Conservation (phyloP, 768 basidiomycete genomes). For the Russula olivacea region DNA sequence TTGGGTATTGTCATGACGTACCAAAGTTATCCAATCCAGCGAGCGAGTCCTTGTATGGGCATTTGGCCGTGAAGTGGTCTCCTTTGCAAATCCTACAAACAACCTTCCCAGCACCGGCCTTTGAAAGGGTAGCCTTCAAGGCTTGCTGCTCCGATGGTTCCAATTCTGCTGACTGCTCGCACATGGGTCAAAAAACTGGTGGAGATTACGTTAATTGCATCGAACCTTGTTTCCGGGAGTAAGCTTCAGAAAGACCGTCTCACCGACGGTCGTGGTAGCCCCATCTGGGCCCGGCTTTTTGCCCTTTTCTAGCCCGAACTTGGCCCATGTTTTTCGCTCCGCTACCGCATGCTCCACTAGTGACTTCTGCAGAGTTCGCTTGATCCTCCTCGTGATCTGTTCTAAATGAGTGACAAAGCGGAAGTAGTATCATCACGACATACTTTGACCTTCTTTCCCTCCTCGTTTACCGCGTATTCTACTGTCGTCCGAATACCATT, state of each 20-base stretch:
- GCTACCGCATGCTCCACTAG: conserved; percentile 93
- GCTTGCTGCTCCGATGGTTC: conserved; percentile 61
- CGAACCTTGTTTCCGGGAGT: conserved; percentile 21
- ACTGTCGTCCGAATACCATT: conserved; percentile 47
- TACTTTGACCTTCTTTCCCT: conserved; percentile 94
- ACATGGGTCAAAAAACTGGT: background rate
- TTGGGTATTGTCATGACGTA: conserved; percentile 29
- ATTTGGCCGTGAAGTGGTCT: conserved; percentile 96
- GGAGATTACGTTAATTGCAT: background rate
- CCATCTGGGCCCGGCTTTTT: conserved; percentile 84
- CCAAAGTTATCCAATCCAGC: conserved; percentile 63
- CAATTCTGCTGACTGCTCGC: conserved; percentile 49
- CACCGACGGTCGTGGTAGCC: conserved; percentile 89
- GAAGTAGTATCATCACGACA: conserved; percentile 22
- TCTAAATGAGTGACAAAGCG: background rate
- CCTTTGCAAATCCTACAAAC: conserved; percentile 92
- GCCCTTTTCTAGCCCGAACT: conserved; percentile 89
- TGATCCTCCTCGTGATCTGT: conserved; percentile 82
- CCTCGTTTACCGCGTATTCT: conserved; percentile 57
- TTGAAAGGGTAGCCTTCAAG: conserved; percentile 59
- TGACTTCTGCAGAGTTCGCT: conserved; percentile 81
- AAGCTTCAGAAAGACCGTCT: conserved; percentile 59
- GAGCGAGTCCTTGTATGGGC: conserved; percentile 95
- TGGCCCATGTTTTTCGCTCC: conserved; percentile 87
- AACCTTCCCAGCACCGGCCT: conserved; percentile 82